Evolutionary conservation across 2,329 filamentous ascomycete species (phyloP), one percentile per base, ranked within the genome.

Genomic region (Aureobasidium sp.): DNA sequence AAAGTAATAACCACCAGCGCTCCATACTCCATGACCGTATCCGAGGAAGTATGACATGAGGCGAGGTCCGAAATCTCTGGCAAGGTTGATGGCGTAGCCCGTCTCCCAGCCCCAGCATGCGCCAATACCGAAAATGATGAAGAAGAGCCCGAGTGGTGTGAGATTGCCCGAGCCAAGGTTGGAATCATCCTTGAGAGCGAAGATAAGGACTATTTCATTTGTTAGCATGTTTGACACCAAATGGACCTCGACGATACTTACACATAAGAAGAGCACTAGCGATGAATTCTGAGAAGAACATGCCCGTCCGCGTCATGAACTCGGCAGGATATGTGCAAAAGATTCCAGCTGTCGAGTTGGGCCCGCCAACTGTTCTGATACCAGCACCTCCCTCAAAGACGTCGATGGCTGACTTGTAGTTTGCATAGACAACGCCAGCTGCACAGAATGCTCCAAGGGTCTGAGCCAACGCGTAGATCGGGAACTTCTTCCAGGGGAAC

Each of bases 271-370:
- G 79, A 0, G 85, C 76, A 63, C 82, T 86, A 17, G 86, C 84
- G 55, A 90, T 78, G 66, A 90, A 87, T 68, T 91, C 88, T 22
- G 84, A 87, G 69, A 90, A 88, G 74, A 89, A 88, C 74, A 87
- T 84, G 52, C 81, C 84, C 0, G 84, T 82, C 55, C 81, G 84
- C 2, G 83, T 86, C 60, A 62, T 62, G 44, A 57, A 62, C n/a
- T 41, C 51, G 12, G 51, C 52, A 12, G 60, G 60, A 68, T 90
- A 90, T 0, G 88, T 90, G 77, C 84, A 87, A 71, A 90, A 90
- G 66, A 91, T 84, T 2, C 83, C 86, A 0, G 85, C 88, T 0
- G 47, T 51, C 11, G 56, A 34, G 9, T 37, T 59, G 3, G 29
- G 31, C 15, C 44, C n/a, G 1, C 45, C 29, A 1, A 88, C 85